Evolutionary conservation across 2,329 filamentous ascomycete genomes (phyloP).

Genomic region (Arthrinium phaeospermum): DNA sequence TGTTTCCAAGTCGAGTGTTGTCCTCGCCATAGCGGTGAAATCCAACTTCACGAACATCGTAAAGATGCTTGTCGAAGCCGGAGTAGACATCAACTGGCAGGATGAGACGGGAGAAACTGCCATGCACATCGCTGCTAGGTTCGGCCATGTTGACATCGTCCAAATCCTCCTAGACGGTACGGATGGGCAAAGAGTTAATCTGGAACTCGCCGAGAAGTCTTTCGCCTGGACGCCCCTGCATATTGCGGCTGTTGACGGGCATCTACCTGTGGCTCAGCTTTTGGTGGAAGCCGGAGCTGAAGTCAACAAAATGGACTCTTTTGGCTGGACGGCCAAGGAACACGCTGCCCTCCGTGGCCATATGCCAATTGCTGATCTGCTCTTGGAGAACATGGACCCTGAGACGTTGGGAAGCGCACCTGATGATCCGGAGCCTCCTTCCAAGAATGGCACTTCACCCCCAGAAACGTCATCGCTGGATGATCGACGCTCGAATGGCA

Average conservation of each 20-base stretch:
- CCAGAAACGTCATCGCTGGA: conserved; percentile 66
- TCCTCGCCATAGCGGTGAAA: conserved; percentile 85
- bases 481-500: conserved; percentile 59
- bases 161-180: conserved; percentile 75
- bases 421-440: conserved; percentile 34
- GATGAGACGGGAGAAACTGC: conserved; percentile 91
- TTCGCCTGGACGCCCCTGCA: conserved; percentile 97
- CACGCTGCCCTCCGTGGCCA: conserved; percentile 92
- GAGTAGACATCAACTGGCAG: conserved; percentile 91
- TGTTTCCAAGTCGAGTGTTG: conserved; percentile 83
- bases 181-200: conserved; percentile 71
- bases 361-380: conserved; percentile 74
- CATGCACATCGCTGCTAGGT: conserved; percentile 87
- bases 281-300: conserved; percentile 81
- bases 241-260: conserved; percentile 88
- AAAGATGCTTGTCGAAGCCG: conserved; percentile 83
- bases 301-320: conserved; percentile 76
- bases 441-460: conserved; percentile 45
- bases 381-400: conserved; percentile 60
- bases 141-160: conserved; percentile 83
- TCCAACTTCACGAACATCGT: conserved; percentile 87
- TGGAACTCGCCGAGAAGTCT: conserved; percentile 79
- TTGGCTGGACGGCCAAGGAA: conserved; percentile 92
- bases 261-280: conserved; percentile 74
- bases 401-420: conserved; percentile 35